Percentiles rank a stretch among this genome's conserved stretches.
Evolutionary conservation across 2,329 filamentous ascomycete species (phyloP).

Genomic region (Hypoxylon sp.): DNA sequence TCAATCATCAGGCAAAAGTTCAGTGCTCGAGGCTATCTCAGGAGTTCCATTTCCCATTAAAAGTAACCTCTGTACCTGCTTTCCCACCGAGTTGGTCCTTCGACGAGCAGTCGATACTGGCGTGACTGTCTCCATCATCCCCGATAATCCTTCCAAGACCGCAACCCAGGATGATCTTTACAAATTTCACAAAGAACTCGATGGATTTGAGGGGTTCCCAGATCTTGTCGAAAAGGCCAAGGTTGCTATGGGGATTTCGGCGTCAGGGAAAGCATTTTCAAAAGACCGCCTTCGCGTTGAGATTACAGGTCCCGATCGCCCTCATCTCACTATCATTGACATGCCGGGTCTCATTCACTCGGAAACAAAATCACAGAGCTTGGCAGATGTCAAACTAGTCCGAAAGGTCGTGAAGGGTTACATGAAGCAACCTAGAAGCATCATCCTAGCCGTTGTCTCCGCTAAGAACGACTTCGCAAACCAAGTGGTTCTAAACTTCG

Average conservation of each 20-base stretch:
- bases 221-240: constrained; percentile 60
- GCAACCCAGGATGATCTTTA: constrained; percentile 47
- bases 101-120: constrained; percentile 58
- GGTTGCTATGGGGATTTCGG: constrained; percentile 64
- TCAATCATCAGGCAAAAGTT: constrained; percentile 75
- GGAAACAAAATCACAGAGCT: constrained; percentile 63
- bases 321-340: constrained; percentile 72
- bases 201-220: constrained; percentile 53
- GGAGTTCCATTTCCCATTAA: constrained; percentile 72
- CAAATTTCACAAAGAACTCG: constrained; percentile 50
- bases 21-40: constrained; percentile 75
- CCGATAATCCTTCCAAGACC: constrained; percentile 51
- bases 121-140: constrained; percentile 58
- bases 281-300: constrained; percentile 65
- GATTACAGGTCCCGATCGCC: constrained; percentile 62
- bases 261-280: constrained; percentile 58
- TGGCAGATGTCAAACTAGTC: constrained; percentile 62
- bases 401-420: constrained; percentile 67
- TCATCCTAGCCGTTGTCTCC: constrained; percentile 72
- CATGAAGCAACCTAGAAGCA: constrained; percentile 69
- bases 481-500: constrained; percentile 69
- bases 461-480: constrained; percentile 71
- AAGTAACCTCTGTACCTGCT: constrained; percentile 72
- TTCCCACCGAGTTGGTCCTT: constrained; percentile 74
- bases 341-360: constrained; percentile 70